These are phyloP conservation scores for Pezicula rhizophila DNA, from an alignment of 2,329 filamentous ascomycete genomes.

Conservation along the genomic window DNA sequence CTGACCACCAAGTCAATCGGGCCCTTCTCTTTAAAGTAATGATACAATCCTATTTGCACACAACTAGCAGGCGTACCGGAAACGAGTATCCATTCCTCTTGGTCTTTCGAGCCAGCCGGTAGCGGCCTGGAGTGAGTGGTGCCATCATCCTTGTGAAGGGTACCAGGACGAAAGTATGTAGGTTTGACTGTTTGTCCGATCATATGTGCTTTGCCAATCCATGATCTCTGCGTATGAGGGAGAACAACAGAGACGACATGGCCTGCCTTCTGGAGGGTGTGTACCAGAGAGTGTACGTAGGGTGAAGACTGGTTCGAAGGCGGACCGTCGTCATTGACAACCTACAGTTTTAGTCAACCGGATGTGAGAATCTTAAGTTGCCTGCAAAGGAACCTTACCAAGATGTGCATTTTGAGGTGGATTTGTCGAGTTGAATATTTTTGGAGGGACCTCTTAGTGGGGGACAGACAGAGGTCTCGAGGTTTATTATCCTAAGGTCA, in stretches of 20 bases:
- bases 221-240: slow-evolving; percentile 86
- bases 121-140: slow-evolving; percentile 54
- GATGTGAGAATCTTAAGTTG: not conserved
- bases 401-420: slow-evolving; percentile 41
- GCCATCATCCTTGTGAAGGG: slow-evolving; percentile 57
- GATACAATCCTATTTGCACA: slow-evolving; percentile 75
- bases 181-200: slow-evolving; percentile 84
- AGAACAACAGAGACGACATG: slow-evolving; percentile 89
- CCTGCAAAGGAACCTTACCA: slow-evolving; percentile 32
- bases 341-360: slow-evolving; percentile 16
- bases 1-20: slow-evolving; percentile 72
- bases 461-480: not conserved
- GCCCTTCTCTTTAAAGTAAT: slow-evolving; percentile 68
- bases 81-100: slow-evolving; percentile 75
- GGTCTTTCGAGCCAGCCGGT: slow-evolving; percentile 41
- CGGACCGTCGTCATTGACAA: slow-evolving; percentile 77
- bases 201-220: slow-evolving; percentile 98
- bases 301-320: slow-evolving; percentile 73
- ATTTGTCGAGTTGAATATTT: not conserved
- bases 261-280: slow-evolving; percentile 64
- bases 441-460: not conserved
- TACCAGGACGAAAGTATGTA: slow-evolving; percentile 70
- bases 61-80: slow-evolving; percentile 77
- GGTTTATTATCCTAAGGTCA: not conserved
- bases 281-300: slow-evolving; percentile 70